Conservation (phyloP, 2,329 filamentous ascomycete genomes). For the Fusarium coffeatum region DNA sequence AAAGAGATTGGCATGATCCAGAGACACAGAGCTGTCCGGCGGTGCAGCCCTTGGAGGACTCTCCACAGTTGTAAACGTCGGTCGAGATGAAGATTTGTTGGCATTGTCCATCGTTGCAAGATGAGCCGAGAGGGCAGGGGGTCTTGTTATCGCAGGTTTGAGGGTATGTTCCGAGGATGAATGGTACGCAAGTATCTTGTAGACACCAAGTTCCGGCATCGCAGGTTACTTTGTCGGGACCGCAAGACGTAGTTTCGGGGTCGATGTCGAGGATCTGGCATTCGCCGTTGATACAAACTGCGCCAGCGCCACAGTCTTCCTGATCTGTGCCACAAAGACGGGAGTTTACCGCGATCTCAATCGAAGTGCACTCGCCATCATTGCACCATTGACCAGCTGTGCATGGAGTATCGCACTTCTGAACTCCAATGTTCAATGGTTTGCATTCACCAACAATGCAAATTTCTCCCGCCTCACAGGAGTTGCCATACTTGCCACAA, state of each 20-base stretch:
- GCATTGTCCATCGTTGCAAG: constrained; percentile 21
- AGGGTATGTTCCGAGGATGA: constrained; percentile 30
- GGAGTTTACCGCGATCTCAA: constrained; percentile 28
- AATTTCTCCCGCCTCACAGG: constrained; percentile 24
- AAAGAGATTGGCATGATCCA: constrained; percentile 14
- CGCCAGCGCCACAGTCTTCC: constrained; percentile 8
- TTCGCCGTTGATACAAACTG: constrained; percentile 27
- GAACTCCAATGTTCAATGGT: constrained; percentile 11
- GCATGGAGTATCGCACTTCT: constrained; percentile 13
- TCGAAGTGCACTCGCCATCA: constrained; percentile 17
- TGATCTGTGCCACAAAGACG: constrained; percentile 6
- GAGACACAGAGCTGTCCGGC: constrained; percentile 31
- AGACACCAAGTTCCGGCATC: constrained; percentile 38
- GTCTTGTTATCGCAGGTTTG: constrained; percentile 23
- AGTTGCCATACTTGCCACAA: constrained; percentile 20
- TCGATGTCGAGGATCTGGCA: constrained; percentile 31
- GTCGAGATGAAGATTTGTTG: constrained; percentile 22
- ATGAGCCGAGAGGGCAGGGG: constrained; percentile 12
- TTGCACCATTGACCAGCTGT: constrained; percentile 29
- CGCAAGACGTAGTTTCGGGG: constrained; percentile 24
- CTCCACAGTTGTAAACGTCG: constrained; percentile 28
- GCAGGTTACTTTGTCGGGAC: constrained; percentile 14
- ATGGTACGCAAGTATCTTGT: constrained; percentile 24
- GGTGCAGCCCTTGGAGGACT: constrained; percentile 7
- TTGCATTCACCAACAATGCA: constrained; percentile 26